Percentiles rank a stretch among this genome's conserved stretches.
These are phyloP conservation scores for Gymnopilus dilepis DNA, from an alignment of 768 basidiomycete species.

Conservation along the genomic window DNA sequence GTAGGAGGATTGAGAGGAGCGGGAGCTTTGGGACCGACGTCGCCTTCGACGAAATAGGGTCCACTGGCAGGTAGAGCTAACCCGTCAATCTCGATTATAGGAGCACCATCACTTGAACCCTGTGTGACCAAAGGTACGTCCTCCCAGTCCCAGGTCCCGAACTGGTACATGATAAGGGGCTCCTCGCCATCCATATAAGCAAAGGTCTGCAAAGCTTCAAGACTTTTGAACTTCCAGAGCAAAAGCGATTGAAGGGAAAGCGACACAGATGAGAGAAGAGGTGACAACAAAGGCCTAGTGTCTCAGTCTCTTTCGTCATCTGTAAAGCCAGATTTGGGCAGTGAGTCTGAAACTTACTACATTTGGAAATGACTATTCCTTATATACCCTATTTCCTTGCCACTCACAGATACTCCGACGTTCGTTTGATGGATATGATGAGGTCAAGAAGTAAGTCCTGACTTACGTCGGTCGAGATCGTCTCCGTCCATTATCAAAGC, in stretches of 20 bases:
- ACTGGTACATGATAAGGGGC: background rate
- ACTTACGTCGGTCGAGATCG: background rate
- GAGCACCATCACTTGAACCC: slow-evolving; percentile 7
- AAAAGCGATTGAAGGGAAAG: background rate
- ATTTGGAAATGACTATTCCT: background rate
- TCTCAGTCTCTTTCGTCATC: background rate
- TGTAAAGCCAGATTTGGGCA: background rate
- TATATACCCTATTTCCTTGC: background rate
- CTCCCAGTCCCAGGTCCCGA: slow-evolving; percentile 5
- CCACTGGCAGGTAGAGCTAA: background rate
- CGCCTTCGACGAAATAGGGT: slow-evolving; percentile 4
- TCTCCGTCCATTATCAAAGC: background rate
- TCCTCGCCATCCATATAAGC: slow-evolving; percentile 1
- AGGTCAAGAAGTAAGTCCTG: no score
- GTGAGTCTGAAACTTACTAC: background rate
- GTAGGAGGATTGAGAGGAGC: background rate
- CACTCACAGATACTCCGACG: background rate
- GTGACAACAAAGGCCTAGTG: background rate
- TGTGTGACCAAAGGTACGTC: slow-evolving; percentile 13
- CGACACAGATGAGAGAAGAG: background rate
- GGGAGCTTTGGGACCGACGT: background rate
- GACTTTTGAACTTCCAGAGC: background rate
- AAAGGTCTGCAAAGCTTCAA: background rate
- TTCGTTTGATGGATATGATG: no score
- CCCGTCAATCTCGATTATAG: slow-evolving; percentile 8